A percentile compares a stretch with the other conserved stretches of the same genome.
Evolutionary conservation across 495 filamentous ascomycete genomes (phyloP).

Genomic region (Hypoxylon subgilvum): DNA sequence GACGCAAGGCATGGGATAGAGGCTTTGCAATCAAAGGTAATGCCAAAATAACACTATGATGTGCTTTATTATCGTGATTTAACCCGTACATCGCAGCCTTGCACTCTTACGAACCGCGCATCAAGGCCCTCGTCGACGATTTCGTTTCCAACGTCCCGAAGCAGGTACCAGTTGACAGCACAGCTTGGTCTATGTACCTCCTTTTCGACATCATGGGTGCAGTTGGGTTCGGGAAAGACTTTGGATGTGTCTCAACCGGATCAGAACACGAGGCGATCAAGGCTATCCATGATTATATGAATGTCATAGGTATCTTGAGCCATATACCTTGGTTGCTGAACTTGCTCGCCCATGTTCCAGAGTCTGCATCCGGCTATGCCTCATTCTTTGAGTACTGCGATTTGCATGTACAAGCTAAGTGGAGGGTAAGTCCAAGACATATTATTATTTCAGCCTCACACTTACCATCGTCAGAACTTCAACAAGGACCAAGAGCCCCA

Average conservation of each 20-base stretch:
- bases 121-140: conserved; percentile 34
- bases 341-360: conserved; percentile 17
- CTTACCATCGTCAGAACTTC: conserved; percentile 3
- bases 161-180: conserved; percentile 32
- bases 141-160: conserved; percentile 36
- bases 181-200: conserved; percentile 43
- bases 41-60: neutral
- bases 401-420: conserved; percentile 11
- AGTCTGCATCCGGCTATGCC: neutral
- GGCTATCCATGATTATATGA: conserved; percentile 43
- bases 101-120: conserved; percentile 32
- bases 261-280: conserved; percentile 40
- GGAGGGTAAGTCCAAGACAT: conserved; percentile 12
- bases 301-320: conserved; percentile 39
- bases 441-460: neutral
- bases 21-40: conserved; percentile 42
- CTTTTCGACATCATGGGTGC: conserved; percentile 39
- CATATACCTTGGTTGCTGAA: conserved; percentile 48
- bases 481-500: conserved; percentile 16
- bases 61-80: neutral
- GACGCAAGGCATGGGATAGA: conserved; percentile 47
- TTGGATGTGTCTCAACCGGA: conserved; percentile 48
- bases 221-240: conserved; percentile 36
- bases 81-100: conserved; percentile 24
- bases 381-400: conserved; percentile 19